A percentile compares a stretch with the other conserved stretches of the same genome.
Evolutionary conservation across 179 eudicot genomes (phyloP).

Genomic region (Beta macrorhiza): DNA sequence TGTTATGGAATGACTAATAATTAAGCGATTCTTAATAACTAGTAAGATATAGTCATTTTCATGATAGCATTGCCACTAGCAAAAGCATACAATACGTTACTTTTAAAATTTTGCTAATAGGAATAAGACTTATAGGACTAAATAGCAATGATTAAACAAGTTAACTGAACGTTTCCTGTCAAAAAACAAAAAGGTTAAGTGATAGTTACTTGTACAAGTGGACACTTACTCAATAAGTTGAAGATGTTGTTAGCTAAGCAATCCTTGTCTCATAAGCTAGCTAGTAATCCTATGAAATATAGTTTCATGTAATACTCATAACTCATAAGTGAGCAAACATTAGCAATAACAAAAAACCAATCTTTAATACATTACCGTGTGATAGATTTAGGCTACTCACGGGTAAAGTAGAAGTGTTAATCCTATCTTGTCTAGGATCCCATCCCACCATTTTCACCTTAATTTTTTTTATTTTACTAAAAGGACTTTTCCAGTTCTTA

Average conservation of each 20-base stretch:
- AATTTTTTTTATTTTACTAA: too few species aligned
- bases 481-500: too few species aligned
- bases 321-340: too few species aligned
- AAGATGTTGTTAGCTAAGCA: not conserved
- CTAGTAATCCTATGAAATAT: not conserved
- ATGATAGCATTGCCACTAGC: not conserved
- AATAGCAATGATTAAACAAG: not conserved
- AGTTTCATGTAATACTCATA: not conserved
- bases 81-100: not conserved
- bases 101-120: not conserved
- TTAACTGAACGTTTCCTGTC: not conserved
- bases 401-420: too few species aligned
- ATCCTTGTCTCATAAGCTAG: not conserved
- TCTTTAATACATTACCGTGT: too few species aligned
- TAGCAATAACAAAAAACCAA: too few species aligned
- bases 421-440: too few species aligned
- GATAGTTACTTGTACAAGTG: slow-evolving; percentile 14
- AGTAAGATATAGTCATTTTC: slow-evolving; percentile 3
- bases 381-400: too few species aligned
- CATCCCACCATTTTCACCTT: too few species aligned
- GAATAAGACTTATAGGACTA: not conserved
- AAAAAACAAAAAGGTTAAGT: not conserved
- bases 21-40: not conserved
- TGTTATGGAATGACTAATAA: not conserved
- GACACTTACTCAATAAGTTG: not conserved